Percentiles rank a stretch among this genome's conserved stretches.
Conservation (phyloP, 352 stramenopile genomes). For the Phytophthora vignae region DNA sequence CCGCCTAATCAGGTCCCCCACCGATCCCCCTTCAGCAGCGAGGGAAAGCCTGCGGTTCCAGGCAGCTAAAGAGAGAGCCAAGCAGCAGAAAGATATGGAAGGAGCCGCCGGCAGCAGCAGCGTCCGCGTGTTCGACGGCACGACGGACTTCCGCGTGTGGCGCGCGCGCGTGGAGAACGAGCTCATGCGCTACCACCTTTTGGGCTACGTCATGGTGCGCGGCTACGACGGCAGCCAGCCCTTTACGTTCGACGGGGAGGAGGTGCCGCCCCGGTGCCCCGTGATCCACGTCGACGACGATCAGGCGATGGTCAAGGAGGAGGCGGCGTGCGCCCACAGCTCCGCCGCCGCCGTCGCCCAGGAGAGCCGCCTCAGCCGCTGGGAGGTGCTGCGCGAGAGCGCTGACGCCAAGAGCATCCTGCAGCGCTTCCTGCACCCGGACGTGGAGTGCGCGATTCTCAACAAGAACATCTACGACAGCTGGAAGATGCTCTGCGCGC, state of each 20-base stretch:
- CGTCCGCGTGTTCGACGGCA: slow-evolving; percentile 50
- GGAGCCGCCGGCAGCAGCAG: slow-evolving; percentile 11
- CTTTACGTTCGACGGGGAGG: slow-evolving; percentile 53
- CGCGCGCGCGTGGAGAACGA: slow-evolving; percentile 58
- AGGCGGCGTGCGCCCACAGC: slow-evolving; percentile 14
- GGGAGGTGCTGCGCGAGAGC: slow-evolving; percentile 48
- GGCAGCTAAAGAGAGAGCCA: not conserved
- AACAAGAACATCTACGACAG: slow-evolving; percentile 65
- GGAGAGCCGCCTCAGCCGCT: slow-evolving; percentile 39
- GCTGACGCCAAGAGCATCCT: slow-evolving; percentile 60
- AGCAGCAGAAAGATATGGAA: slow-evolving; percentile 26
- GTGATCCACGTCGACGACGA: slow-evolving; percentile 35
- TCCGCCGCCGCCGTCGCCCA: not conserved
- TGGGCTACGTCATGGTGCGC: slow-evolving; percentile 56
- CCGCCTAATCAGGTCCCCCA: too few relatives aligned
- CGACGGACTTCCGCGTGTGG: slow-evolving; percentile 56
- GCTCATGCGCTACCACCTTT: slow-evolving; percentile 57
- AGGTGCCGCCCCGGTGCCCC: slow-evolving; percentile 42
- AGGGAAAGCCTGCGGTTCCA: not conserved
- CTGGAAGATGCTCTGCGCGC: slow-evolving; percentile 51
- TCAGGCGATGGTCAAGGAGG: slow-evolving; percentile 32
- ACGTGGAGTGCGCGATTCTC: slow-evolving; percentile 54
- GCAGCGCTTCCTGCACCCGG: slow-evolving; percentile 53
- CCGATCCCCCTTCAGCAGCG: not conserved
- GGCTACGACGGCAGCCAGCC: slow-evolving; percentile 57